phyloP scores from a whole-genome alignment of 2,329 filamentous ascomycete species.

The Penicillium aurantiogriseum region DNA sequence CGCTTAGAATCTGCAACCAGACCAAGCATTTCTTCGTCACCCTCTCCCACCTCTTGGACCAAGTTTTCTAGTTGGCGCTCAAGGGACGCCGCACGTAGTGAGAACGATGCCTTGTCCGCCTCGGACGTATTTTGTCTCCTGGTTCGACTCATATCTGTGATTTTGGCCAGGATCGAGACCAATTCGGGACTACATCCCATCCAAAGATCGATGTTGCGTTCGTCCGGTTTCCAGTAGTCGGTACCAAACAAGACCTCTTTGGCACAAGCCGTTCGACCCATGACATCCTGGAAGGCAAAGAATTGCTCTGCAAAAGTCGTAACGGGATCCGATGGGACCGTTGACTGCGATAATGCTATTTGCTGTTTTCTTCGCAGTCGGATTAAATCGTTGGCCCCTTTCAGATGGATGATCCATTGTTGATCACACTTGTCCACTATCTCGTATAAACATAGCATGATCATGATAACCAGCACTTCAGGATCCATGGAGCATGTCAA shows the following conservation, averaged over 20 bases:
- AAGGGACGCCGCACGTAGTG: slow-evolving; percentile 35
- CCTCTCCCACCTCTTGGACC: slow-evolving; percentile 33
- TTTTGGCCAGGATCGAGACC: slow-evolving; percentile 48
- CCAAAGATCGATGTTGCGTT: slow-evolving; percentile 45
- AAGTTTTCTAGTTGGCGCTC: slow-evolving; percentile 35
- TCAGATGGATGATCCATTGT: slow-evolving; percentile 50
- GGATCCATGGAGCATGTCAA: slow-evolving; percentile 31
- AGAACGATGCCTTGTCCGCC: slow-evolving; percentile 27
- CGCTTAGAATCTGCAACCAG: slow-evolving; percentile 46
- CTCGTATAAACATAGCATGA: slow-evolving; percentile 49
- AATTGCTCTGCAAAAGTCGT: slow-evolving; percentile 47
- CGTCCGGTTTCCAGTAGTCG: slow-evolving; percentile 48
- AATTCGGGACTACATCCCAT: slow-evolving; percentile 51
- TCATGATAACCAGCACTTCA: slow-evolving; percentile 45
- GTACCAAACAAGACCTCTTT: slow-evolving; percentile 48
- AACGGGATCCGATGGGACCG: slow-evolving; percentile 23
- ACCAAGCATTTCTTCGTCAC: slow-evolving; percentile 34
- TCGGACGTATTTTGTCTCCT: slow-evolving; percentile 30
- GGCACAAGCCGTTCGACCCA: slow-evolving; percentile 52
- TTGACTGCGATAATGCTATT: slow-evolving; percentile 8
- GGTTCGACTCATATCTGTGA: slow-evolving; percentile 48
- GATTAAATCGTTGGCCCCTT: slow-evolving; percentile 50
- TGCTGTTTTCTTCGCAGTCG: slow-evolving; percentile 36
- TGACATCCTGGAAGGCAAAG: slow-evolving; percentile 54
- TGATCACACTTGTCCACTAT: slow-evolving; percentile 46